These are phyloP conservation scores for Blastobotrys proliferans DNA, from an alignment of 1,139 yeast genomes.

Conservation along the genomic window DNA sequence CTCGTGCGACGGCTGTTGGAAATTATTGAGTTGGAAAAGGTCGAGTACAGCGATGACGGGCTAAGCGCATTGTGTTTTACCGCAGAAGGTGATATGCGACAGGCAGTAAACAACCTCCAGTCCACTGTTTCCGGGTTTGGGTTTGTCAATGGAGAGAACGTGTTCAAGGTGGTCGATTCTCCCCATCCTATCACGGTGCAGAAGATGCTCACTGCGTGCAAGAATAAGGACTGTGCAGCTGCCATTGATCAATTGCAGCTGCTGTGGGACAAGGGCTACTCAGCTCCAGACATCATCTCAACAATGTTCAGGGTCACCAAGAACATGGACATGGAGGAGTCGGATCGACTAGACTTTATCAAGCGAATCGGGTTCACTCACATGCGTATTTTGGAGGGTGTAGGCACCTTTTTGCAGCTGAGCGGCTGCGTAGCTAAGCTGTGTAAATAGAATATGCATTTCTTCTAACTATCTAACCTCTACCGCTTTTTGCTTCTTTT, in stretches of 20 bases:
- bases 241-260: constrained; percentile 63
- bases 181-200: constrained; percentile 91
- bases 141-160: constrained; percentile 83
- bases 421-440: constrained; percentile 78
- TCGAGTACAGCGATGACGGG: constrained; percentile 84
- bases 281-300: constrained; percentile 88
- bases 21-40: constrained; percentile 64
- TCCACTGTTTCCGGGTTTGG: constrained; percentile 94
- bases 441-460: constrained; percentile 22
- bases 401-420: constrained; percentile 77
- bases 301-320: constrained; percentile 87
- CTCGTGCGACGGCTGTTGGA: constrained; percentile 73
- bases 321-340: constrained; percentile 63
- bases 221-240: constrained; percentile 52
- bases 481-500: no score
- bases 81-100: constrained; percentile 99
- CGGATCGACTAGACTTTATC: constrained; percentile 65
- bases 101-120: constrained; percentile 90
- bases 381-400: constrained; percentile 91
- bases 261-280: constrained; percentile 87
- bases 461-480: no score
- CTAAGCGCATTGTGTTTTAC: constrained; percentile 91
- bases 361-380: constrained; percentile 87
- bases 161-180: constrained; percentile 90
- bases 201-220: constrained; percentile 61